phyloP scores from a whole-genome alignment of 2,329 filamentous ascomycete species.

The Chaetomium sp. region DNA sequence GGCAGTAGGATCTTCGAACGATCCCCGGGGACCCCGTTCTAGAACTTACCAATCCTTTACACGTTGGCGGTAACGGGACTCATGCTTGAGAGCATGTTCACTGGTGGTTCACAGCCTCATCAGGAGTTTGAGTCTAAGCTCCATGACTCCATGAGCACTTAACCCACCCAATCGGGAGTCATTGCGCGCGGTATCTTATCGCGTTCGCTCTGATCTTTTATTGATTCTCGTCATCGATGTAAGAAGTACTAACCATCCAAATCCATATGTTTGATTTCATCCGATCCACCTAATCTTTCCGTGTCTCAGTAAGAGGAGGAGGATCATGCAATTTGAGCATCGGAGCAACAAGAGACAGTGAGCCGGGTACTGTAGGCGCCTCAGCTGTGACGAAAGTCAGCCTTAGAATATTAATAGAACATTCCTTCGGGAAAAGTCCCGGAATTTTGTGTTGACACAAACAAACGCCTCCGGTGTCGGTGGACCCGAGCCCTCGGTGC shows the following conservation, averaged over 20 bases:
- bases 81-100: neutral
- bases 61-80: too few species aligned
- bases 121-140: neutral
- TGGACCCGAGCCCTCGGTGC: slow-evolving; percentile 12
- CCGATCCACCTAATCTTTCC: neutral
- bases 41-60: neutral
- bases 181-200: neutral
- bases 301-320: slow-evolving; percentile 1
- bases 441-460: neutral
- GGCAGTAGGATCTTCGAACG: too few species aligned
- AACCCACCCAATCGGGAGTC: neutral
- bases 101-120: neutral
- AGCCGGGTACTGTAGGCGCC: slow-evolving; percentile 1
- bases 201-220: neutral
- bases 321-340: neutral
- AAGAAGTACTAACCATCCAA: neutral
- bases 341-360: neutral
- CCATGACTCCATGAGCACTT: neutral
- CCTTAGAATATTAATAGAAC: slow-evolving; percentile 13
- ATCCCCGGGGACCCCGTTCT: neutral
- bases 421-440: neutral
- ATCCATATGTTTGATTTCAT: slow-evolving; percentile 1
- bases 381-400: slow-evolving; percentile 4
- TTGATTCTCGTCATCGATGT: neutral
- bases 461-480: neutral